Base-by-base conservation (phyloP, 2,329 filamentous ascomycete genomes). In the Cyphellophora attinorum region DNA sequence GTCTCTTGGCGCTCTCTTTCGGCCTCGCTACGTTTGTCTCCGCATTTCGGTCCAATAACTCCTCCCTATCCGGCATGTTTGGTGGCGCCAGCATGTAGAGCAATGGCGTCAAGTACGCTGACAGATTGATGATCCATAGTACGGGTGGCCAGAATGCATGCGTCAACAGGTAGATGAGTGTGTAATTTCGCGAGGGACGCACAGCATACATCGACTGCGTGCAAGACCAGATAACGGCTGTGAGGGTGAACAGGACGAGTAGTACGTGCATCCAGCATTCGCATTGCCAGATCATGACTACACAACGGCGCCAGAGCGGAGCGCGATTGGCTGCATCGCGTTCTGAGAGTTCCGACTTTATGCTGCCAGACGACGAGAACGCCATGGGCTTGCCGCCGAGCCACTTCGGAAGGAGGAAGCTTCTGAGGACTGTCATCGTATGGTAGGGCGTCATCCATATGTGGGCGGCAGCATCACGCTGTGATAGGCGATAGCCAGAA, bases 61-160 rank as follows among this genome's bases (percentile, higher is more conserved):
- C 61, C 47, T 73, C 64, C 21, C 72, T 60, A 25, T 70, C 65
- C 0, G 70, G 68, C 54, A 70, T 62, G 6, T 49, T 53, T 0
- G 73, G 72, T 2, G 73, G 73, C 42, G 64, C 67, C 37, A 77
- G 64, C 16, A 70, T 67, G 49, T 77, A 76, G 2, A 57, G 55
- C 31, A 77, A 58, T 0, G 73, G 73, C 1, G 61, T 65, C 64
- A 65, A 71, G 16, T 67, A 53, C 1, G 64, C 65, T 41, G 56
- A 59, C 54, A 61, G 60, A 31, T 64, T 60, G 47, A 65, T 64
- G 30, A 72, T 38, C 53, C 70, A 73, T 2, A 68, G 65, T 30
- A 72, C 45, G 2, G 72, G 72, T 6, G 70, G 70, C 72, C 72
- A 76, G 51, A 65, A 67, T n/a, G 67, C 69, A 46, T 74, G 69